Evolutionary conservation across 768 basidiomycete genomes (phyloP).

Genomic region (Agaricus blazei): DNA sequence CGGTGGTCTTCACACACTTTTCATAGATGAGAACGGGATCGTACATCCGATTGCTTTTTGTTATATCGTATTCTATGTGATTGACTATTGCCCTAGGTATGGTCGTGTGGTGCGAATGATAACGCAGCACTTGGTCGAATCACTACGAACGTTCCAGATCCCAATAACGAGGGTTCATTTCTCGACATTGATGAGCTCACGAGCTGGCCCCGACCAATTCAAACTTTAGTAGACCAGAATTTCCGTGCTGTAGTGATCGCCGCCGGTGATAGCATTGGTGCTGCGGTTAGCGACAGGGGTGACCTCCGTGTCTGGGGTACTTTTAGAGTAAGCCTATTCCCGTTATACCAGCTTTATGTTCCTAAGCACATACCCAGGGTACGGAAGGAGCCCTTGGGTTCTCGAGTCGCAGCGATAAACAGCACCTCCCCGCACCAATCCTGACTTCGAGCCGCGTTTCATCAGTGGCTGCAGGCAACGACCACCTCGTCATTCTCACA

Average conservation of each 20-base stretch:
- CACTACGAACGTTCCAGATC: conserved; percentile 58
- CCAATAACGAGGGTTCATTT: conserved; percentile 52
- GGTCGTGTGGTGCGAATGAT: conserved; percentile 86
- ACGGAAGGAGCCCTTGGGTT: conserved; percentile 86
- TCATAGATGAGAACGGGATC: conserved; percentile 84
- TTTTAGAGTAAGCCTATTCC: conserved; percentile 62
- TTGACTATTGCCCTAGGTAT: conserved; percentile 42
- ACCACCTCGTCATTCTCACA: conserved; percentile 87
- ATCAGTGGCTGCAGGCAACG: conserved; percentile 74
- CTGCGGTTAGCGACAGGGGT: conserved; percentile 75
- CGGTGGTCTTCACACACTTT: conserved; percentile 87
- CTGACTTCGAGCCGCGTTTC: conserved; percentile 59
- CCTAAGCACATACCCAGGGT: conserved; percentile 33
- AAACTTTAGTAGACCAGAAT: conserved; percentile 65
- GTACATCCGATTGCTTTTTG: conserved; percentile 43
- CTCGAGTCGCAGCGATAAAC: conserved; percentile 56
- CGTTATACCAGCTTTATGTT: not conserved
- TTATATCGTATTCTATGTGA: conserved; percentile 6
- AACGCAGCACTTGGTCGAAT: conserved; percentile 83
- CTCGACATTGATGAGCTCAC: conserved; percentile 52
- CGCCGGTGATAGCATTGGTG: conserved; percentile 85
- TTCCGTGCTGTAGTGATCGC: conserved; percentile 83
- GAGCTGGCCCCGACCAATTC: conserved; percentile 58
- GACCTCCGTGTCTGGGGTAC: conserved; percentile 85
- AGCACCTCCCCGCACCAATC: conserved; percentile 62